These are phyloP conservation scores for Lipomyces starkeyi DNA, from an alignment of 805 yeast species.

Conservation along the genomic window DNA sequence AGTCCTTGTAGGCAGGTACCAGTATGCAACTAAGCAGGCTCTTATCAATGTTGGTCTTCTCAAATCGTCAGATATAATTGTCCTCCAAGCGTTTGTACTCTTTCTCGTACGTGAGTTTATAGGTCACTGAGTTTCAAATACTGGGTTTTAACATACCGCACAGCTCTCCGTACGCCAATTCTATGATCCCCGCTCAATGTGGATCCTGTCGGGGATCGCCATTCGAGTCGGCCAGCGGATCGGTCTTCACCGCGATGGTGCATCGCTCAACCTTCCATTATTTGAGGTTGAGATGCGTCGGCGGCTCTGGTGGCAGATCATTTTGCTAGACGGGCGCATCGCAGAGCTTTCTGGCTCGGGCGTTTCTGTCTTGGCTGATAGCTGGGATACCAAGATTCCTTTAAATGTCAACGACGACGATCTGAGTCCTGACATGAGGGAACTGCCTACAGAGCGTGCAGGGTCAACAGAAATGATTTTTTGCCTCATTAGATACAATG, in stretches of 20 bases:
- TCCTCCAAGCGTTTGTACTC: background rate
- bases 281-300: constrained; percentile 6
- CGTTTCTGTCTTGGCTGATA: background rate
- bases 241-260: background rate
- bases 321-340: background rate
- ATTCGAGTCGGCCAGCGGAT: background rate
- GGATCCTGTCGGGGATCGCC: background rate
- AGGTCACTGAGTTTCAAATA: background rate
- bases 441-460: background rate
- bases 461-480: background rate
- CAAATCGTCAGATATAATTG: background rate
- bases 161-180: too few relatives aligned
- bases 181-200: constrained; percentile 4
- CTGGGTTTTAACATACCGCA: too few relatives aligned
- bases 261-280: background rate
- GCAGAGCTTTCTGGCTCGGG: background rate
- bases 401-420: background rate
- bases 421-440: background rate
- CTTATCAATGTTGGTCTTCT: background rate
- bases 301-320: constrained; percentile 5
- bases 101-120: too few relatives aligned
- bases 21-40: background rate
- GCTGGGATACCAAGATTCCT: background rate
- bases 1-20: background rate
- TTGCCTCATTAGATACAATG: background rate